A percentile compares a stretch with the other conserved stretches of the same genome.
Conservation (phyloP, 1,139 yeast species). For the Candida neerlandica region DNA sequence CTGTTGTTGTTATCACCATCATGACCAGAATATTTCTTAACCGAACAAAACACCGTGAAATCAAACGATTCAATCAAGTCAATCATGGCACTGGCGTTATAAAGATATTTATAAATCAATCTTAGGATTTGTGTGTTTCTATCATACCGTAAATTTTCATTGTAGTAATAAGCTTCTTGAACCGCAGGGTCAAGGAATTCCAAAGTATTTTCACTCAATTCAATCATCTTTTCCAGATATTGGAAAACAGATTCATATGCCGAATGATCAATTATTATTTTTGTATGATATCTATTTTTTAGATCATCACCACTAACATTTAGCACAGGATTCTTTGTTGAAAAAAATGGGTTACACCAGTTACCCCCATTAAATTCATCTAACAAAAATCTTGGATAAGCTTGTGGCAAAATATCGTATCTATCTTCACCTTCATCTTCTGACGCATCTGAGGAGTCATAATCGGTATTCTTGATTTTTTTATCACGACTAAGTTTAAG, state of each 20-base stretch:
- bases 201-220: constrained; percentile 43
- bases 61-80: constrained; percentile 64
- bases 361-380: constrained; percentile 73
- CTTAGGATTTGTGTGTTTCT: constrained; percentile 57
- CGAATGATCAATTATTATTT: constrained; percentile 52
- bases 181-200: constrained; percentile 39
- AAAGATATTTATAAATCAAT: constrained; percentile 54
- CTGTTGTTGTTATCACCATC: constrained; percentile 18
- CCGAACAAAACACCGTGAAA: constrained; percentile 56
- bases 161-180: constrained; percentile 39
- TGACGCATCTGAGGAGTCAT: constrained; percentile 43
- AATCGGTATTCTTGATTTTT: constrained; percentile 35
- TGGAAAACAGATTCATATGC: constrained; percentile 42
- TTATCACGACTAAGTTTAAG: constrained; percentile 37
- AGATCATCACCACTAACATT: constrained; percentile 51
- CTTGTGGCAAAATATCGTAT: constrained; percentile 54
- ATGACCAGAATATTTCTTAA: constrained; percentile 29
- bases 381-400: constrained; percentile 65
- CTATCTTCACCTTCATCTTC: constrained; percentile 40
- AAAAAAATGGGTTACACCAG: constrained; percentile 69
- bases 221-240: constrained; percentile 40
- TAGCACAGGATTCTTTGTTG: constrained; percentile 39
- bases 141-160: constrained; percentile 40
- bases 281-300: constrained; percentile 46
- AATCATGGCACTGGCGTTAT: constrained; percentile 50